These are phyloP conservation scores for Wickerhamiella domercqiae DNA, from an alignment of 805 yeast species.

Conservation along the genomic window DNA sequence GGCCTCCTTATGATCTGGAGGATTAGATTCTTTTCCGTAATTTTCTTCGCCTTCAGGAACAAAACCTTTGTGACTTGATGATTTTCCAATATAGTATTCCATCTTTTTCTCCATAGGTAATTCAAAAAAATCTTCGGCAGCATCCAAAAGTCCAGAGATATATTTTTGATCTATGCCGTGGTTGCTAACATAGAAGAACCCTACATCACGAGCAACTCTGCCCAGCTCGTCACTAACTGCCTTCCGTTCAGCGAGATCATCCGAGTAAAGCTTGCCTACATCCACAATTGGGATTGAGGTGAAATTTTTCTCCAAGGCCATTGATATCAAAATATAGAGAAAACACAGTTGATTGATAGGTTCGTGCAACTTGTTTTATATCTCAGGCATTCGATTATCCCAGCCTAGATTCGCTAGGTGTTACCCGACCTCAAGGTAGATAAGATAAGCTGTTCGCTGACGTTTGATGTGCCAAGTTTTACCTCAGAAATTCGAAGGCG, in stretches of 20 bases:
- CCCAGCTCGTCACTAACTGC: constrained; percentile 14
- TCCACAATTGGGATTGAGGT: constrained; percentile 1
- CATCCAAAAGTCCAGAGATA: constrained; percentile 24
- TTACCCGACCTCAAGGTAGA: too few relatives aligned
- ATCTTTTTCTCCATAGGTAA: constrained; percentile 32
- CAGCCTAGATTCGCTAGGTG: too few relatives aligned
- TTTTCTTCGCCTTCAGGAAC: not conserved
- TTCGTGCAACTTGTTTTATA: too few relatives aligned
- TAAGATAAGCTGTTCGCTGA: too few relatives aligned
- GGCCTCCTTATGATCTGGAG: constrained; percentile 45
- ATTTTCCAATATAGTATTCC: constrained; percentile 32
- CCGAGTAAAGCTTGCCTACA: not conserved
- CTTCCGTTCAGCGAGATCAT: constrained; percentile 7
- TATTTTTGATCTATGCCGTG: constrained; percentile 18
- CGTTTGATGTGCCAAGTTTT: too few relatives aligned
- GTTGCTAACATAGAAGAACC: constrained; percentile 35
- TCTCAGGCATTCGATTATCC: too few relatives aligned
- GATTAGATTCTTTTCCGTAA: constrained; percentile 3
- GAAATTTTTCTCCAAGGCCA: not conserved
- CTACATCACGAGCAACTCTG: constrained; percentile 37
- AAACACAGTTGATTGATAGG: too few relatives aligned
- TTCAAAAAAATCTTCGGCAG: constrained; percentile 29
- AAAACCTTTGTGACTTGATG: constrained; percentile 29
- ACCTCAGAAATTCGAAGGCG: too few relatives aligned
- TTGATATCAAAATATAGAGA: too few relatives aligned